Evolutionary conservation across 2,329 filamentous ascomycete genomes (phyloP).

Genomic region (Aspergillus brasiliensis): DNA sequence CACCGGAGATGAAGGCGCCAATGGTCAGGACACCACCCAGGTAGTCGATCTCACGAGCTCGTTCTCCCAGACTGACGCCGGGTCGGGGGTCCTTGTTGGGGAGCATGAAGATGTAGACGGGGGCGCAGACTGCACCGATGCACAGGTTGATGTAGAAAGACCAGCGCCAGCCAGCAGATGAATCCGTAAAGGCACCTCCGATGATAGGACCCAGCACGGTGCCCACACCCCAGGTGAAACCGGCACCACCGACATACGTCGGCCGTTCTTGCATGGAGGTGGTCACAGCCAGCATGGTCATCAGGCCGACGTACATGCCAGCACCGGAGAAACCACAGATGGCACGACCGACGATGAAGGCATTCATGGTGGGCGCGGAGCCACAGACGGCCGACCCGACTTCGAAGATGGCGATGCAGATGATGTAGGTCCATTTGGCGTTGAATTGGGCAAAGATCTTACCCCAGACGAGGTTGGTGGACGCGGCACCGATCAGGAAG

Average conservation of each 20-base stretch:
- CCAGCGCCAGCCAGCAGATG: slow-evolving; percentile 35
- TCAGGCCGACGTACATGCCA: slow-evolving; percentile 33
- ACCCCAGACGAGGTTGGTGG: slow-evolving; percentile 10
- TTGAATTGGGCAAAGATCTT: slow-evolving; percentile 34
- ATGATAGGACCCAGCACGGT: slow-evolving; percentile 38
- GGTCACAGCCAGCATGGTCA: slow-evolving; percentile 28
- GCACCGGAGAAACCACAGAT: slow-evolving; percentile 11
- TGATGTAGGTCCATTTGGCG: slow-evolving; percentile 32
- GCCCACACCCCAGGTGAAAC: slow-evolving; percentile 42
- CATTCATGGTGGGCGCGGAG: slow-evolving; percentile 1
- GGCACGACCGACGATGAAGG: slow-evolving; percentile 13
- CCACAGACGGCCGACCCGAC: slow-evolving; percentile 12
- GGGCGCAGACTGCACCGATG: slow-evolving; percentile 47
- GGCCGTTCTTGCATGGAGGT: slow-evolving; percentile 25
- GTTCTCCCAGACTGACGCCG: slow-evolving; percentile 31
- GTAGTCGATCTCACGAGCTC: slow-evolving; percentile 34
- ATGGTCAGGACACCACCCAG: slow-evolving; percentile 50
- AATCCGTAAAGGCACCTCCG: slow-evolving; percentile 20
- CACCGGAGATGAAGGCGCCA: slow-evolving; percentile 41
- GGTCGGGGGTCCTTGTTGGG: slow-evolving; percentile 30
- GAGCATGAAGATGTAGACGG: slow-evolving; percentile 50
- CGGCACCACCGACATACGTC: slow-evolving; percentile 37
- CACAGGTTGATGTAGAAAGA: slow-evolving; percentile 61
- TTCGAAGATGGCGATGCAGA: slow-evolving; percentile 5
- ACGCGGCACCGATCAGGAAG: slow-evolving; percentile 12